Percentiles rank a stretch among this genome's conserved stretches.
Conservation (phyloP, 2,329 filamentous ascomycete genomes). For the Sordariomycetes sp. region DNA sequence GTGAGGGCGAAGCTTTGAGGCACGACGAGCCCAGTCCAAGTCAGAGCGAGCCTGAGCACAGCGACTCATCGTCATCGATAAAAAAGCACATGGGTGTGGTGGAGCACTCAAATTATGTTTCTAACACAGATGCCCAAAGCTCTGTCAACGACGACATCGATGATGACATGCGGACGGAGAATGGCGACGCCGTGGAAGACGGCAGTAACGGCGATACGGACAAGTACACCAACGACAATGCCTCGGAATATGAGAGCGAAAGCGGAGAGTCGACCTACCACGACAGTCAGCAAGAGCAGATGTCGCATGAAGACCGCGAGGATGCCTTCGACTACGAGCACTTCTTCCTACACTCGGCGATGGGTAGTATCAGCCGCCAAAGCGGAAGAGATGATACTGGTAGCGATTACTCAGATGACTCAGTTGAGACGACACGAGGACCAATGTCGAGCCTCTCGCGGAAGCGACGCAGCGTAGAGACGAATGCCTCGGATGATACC, state of each 20-base stretch:
- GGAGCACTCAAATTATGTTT: no score
- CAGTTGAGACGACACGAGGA: constrained; percentile 51
- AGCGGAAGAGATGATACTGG: constrained; percentile 27
- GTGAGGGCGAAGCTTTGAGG: no score
- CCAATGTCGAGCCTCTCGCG: constrained; percentile 17
- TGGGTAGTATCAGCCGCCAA: constrained; percentile 60
- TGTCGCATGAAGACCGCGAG: constrained; percentile 84
- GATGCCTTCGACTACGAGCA: constrained; percentile 96
- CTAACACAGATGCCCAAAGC: background rate
- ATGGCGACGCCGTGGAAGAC: constrained; percentile 10
- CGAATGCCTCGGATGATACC: constrained; percentile 40
- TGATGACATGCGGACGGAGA: constrained; percentile 29
- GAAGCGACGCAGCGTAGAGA: constrained; percentile 35
- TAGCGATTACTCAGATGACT: constrained; percentile 51
- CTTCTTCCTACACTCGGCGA: constrained; percentile 87
- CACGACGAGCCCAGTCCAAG: no score
- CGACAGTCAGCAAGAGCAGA: constrained; percentile 46
- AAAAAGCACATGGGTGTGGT: no score
- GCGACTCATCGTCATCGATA: no score
- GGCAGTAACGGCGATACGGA: background rate
- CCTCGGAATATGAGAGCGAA: constrained; percentile 44
- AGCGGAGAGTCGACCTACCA: constrained; percentile 56
- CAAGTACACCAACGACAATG: constrained; percentile 5
- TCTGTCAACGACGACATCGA: constrained; percentile 23
- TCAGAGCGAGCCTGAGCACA: no score